These are phyloP conservation scores for Aspergillus ibericus DNA, from an alignment of 2,329 filamentous ascomycete species.

Conservation along the genomic window DNA sequence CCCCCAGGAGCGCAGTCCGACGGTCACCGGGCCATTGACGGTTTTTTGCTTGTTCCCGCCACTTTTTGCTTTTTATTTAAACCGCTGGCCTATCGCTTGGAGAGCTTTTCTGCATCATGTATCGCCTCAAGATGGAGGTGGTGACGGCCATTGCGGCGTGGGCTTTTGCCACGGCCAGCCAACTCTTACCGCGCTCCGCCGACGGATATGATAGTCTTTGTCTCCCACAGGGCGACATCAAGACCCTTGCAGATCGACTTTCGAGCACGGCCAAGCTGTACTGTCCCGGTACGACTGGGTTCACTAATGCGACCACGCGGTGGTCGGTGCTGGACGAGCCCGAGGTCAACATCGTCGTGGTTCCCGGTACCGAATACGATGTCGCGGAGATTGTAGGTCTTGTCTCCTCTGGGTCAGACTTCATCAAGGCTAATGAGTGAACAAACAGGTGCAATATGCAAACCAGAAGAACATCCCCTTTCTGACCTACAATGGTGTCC, in stretches of 20 bases:
- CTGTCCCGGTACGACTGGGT: constrained; percentile 44
- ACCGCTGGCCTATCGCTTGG: not conserved
- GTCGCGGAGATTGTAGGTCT: constrained; percentile 49
- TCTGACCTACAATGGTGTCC: constrained; percentile 54
- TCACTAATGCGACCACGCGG: constrained; percentile 39
- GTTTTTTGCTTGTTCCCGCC: not conserved
- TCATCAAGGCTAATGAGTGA: not conserved
- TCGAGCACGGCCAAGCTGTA: constrained; percentile 47
- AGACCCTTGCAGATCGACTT: constrained; percentile 23
- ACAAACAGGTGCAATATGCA: constrained; percentile 49
- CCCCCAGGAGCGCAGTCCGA: not conserved
- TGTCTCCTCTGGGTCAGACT: not conserved
- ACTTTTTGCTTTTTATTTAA: not conserved
- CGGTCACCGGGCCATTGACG: not conserved
- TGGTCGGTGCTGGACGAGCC: constrained; percentile 51
- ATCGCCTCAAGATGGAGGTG: constrained; percentile 13
- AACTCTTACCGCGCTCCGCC: not conserved
- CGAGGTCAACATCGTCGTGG: constrained; percentile 48
- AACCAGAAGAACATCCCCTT: constrained; percentile 51
- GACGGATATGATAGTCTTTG: not conserved
- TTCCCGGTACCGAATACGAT: constrained; percentile 51
- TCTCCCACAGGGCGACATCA: constrained; percentile 15
- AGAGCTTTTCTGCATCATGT: not conserved
- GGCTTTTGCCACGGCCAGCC: constrained; percentile 17
- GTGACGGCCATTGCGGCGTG: constrained; percentile 28